Percentiles rank a stretch among this genome's conserved stretches.
Evolutionary conservation across 176 grass and related monocot species (phyloP).

Genomic region (Aegilops umbellulata): DNA sequence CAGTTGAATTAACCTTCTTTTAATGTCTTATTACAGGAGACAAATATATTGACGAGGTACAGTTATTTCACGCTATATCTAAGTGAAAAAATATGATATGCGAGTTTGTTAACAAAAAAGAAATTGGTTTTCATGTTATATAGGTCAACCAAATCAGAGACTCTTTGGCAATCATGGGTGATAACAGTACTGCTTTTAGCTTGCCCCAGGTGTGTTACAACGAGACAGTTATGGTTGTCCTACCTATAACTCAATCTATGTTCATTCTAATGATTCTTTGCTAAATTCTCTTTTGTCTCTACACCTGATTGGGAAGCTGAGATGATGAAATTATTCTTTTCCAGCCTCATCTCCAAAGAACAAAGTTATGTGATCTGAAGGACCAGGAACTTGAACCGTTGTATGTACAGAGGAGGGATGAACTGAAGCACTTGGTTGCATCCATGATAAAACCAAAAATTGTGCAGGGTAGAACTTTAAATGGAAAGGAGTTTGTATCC

Average conservation of each 20-base stretch:
- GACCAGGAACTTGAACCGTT: conserved; percentile 65
- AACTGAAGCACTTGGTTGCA: conserved; percentile 74
- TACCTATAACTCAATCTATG: neutral
- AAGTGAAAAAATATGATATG: conserved; percentile 27
- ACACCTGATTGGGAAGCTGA: conserved; percentile 13
- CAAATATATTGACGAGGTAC: conserved; percentile 85
- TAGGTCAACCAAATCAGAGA: conserved; percentile 98
- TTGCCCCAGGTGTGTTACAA: conserved; percentile 68
- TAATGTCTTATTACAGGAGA: conserved; percentile 63
- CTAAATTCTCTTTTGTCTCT: neutral
- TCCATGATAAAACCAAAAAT: conserved; percentile 83
- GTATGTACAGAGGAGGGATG: conserved; percentile 76
- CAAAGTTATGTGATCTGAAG: conserved; percentile 87
- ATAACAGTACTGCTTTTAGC: conserved; percentile 93
- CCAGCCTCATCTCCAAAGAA: conserved; percentile 98
- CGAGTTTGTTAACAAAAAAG: conserved; percentile 20
- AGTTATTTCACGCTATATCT: conserved; percentile 16
- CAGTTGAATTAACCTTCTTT: conserved; percentile 33
- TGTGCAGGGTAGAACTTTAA: conserved; percentile 80
- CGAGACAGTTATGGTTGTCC: neutral
- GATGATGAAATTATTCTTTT: conserved; percentile 36
- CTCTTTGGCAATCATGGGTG: conserved; percentile 83
- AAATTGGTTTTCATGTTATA: conserved; percentile 29
- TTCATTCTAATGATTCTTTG: conserved; percentile 1
- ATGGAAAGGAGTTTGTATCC: conserved; percentile 84